Evolutionary conservation across 768 basidiomycete species (phyloP), one percentile per base, ranked within the genome.

Genomic region (Hygrocybe coccinea): DNA sequence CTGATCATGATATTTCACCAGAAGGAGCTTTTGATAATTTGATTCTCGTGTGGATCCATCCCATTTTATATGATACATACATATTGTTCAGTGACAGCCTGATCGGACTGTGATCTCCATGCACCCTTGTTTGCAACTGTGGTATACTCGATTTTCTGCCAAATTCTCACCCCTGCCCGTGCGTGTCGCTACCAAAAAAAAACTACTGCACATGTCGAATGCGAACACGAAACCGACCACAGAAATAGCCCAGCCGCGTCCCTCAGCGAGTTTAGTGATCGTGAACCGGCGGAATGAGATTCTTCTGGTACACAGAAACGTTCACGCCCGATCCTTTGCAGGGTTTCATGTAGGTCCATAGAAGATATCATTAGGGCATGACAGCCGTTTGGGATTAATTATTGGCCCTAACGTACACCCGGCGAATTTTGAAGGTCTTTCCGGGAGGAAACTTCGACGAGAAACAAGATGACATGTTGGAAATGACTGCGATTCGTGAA

Each of bases 361-460:
- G 6, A 12, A 19, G 15, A 19, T 12, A 19, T 4, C 17, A 19
- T 17, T 17, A 17, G 14, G 8, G 9, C 43, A 44, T 19, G 5
- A 22, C 17, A 5, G 11, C 44, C 44, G 11, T 58, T 29, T 29
- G 29, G 29, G 29, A 29, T 29, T 3, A n/a, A n/a, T n/a, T n/a
- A n/a, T n/a, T n/a, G n/a, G n/a, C n/a, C n/a, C n/a, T n/a, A n/a
- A n/a, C n/a, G n/a, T n/a, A n/a, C n/a, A n/a, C n/a, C n/a, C n/a
- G 29, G 29, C 29, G 29, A 29, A 4, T 39, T 39, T 19, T 24
- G 11, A 17, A 89, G 87, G 87, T 88, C 25, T 90, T 89, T 62
- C 87, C 87, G 6, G 87, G 87, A 12, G 87, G 87, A 15, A 87
- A 87, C 65, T 76, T 73, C 39, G 87, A 88, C 71, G 59, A 73